Conservation (phyloP, 2,329 filamentous ascomycete species). For the Ophiostoma quercus region DNA sequence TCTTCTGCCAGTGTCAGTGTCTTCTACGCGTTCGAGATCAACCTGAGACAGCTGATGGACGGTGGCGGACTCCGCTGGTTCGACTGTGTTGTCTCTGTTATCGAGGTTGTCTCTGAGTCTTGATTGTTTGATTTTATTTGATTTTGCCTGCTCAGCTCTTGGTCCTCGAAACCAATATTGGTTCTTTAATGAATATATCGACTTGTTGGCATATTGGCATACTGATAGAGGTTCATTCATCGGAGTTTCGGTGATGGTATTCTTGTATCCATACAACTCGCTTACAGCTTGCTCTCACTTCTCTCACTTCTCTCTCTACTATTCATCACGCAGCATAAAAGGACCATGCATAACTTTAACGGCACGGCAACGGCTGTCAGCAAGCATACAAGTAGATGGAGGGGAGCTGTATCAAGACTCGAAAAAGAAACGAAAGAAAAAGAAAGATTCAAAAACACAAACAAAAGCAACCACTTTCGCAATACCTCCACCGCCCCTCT, state of each 20-base stretch:
- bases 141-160: neutral
- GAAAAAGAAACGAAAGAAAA: neutral
- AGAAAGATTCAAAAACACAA: neutral
- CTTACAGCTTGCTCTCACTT: too few relatives aligned
- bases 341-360: neutral
- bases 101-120: too few relatives aligned
- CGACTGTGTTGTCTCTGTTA: too few relatives aligned
- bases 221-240: neutral
- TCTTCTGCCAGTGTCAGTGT: neutral
- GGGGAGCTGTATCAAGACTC: neutral
- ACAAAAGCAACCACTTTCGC: neutral
- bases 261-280: too few relatives aligned
- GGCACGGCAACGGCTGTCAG: neutral
- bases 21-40: neutral
- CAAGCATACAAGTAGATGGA: neutral
- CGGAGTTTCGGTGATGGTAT: too few relatives aligned
- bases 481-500: neutral
- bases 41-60: too few relatives aligned
- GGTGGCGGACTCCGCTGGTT: too few relatives aligned
- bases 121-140: neutral
- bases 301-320: too few relatives aligned
- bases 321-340: neutral
- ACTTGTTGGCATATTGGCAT: neutral
- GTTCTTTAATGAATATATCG: neutral
- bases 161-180: too few relatives aligned